Evolutionary conservation across 768 basidiomycete species (phyloP), one percentile per base, ranked within the genome.

Genomic region (Podaxis mareebaensis): DNA sequence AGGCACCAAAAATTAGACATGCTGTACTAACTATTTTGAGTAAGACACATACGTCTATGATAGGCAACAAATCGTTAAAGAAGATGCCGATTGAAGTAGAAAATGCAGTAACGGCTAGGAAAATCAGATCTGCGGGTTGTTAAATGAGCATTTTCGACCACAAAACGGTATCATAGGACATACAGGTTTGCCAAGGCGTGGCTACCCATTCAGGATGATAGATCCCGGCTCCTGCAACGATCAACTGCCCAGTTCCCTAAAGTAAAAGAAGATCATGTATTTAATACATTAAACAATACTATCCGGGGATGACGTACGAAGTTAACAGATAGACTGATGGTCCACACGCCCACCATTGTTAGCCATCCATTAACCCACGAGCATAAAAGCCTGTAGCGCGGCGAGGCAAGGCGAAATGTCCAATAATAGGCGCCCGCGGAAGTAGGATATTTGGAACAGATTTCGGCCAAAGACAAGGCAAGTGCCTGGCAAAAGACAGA

Each of bases 351-450:
- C 30, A 87, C 86, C 67, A 88, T 76, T 1, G 84, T 86, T 17
- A 89, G 73, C 88, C 88, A 90, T 5, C 88, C 88, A 61, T 85
- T 85, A 53, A 89, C 83, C 84, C 88, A 90, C 15, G 84, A 85
- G 2, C 82, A 72, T 8, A 87, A 67, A 6, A 87, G 73, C 58
- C 83, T 77, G 61, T 78, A 80, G 54, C 75, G 77, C 0, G 85
- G 82, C 3, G 85, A 79, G 0, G 85, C 82, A 8, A 90, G 76
- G 53, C 83, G 81, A 66, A 84, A 88, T 51, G 84, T 83, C 88
- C 88, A 90, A 66, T 89, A 87, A 66, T 86, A 87, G 1, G 85
- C 81, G 15, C 86, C 86, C 0, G 85, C 85, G 0, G 85, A 84
- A 1, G 85, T 87, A 0, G 86, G 86, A 65, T 85, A 87, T 64